Evolutionary conservation across 75 land plant species (phyloP), one percentile per base, ranked within the genome.

Genomic region (Cupressus sempervirens): DNA sequence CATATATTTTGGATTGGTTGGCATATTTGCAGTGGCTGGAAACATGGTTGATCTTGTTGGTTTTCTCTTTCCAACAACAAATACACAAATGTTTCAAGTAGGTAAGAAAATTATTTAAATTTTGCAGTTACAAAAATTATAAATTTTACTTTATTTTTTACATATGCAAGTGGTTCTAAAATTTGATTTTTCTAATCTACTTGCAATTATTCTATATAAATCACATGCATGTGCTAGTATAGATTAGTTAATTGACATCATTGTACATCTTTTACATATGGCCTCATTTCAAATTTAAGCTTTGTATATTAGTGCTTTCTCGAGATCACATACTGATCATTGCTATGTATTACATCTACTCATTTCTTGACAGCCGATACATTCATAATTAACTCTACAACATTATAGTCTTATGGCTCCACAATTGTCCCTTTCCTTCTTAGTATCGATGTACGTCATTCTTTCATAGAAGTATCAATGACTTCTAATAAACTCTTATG

Each of bases 21-120:
- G 92, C 74, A 80, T 88, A 56, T 83, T 89, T 48, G 92, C 92
- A 43, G 92, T 91, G 23, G 77, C 90, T 53, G 85, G 90, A 75
- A 91, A 91, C 58, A 52, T 91, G 12, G 88, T 76, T n/a, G 87
- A 81, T 13, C 88, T 86, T 40, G 80, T 91, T 23, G 68, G 86
- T n/a, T 30, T 76, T 73, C 85, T 91, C 29, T 85, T 91, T 15
- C 92, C 92, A 52, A 84, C 45, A 11, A 65, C 79, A 73, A 86
- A 84, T 70, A 35, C 79, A n/a, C 67, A 83, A 23, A 46, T 85
- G 40, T 86, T 87, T 84, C 85, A 75, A 75, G 82, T 89, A 46
- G 75, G 91, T 90, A 88, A 86, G 89, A 26, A 26, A 41, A 23
- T 77, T 1, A 77, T 41, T 43, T 43, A 10, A 38, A 16, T 77